Base-by-base conservation (phyloP, 495 filamentous ascomycete species). In the Tuber microsphaerosporum region DNA sequence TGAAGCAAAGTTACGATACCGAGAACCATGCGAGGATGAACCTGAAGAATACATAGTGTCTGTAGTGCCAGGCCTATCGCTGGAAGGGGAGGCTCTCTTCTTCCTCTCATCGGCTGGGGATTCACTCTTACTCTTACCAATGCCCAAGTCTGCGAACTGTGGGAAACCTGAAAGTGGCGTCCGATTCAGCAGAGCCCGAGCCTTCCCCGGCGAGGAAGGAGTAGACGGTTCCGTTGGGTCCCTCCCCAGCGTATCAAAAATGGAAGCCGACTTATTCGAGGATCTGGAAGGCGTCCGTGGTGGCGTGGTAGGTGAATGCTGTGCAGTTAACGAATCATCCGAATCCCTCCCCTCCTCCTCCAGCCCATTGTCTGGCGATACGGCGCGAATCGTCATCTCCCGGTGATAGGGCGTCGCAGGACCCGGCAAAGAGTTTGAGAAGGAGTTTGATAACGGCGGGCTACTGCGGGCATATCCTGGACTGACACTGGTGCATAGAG, bases 331-430 rank as follows among this genome's bases (percentile, higher is more conserved):
- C 31, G 74, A 74, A 68, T 77, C 76, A 71, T 83, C 77, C 7
- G 75, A 76, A 56, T 81, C 79, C 14, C 74, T 71, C 9, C 69
- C 79, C 17, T 8, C 56, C 56, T 31, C 56, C 56, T 81, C 79
- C 16, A 86, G 83, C 45, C 83, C 75, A 61, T 80, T 84, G 56
- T 90, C 89, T 73, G 88, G 88, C 75, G 88, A 88, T 74, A 88
- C 86, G 20, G 86, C 83, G 65, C 88, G 86, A 71, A 88, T 86
- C 5, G 85, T 87, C 81, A 82, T 82, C 43, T 74, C 80, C 39
- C 78, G 81, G 56, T 79, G 81, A 74, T 61, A 41, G 72, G 56
- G 26, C 56, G 5, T 19, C 56, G 26, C 10, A 7, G 56, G 56
- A 31, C 56, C 56, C 14, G 56, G 56, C 56, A 65, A 34, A 31